phyloP scores from a whole-genome alignment of 345 rosid species.

The Mallotus nudiflorus region DNA sequence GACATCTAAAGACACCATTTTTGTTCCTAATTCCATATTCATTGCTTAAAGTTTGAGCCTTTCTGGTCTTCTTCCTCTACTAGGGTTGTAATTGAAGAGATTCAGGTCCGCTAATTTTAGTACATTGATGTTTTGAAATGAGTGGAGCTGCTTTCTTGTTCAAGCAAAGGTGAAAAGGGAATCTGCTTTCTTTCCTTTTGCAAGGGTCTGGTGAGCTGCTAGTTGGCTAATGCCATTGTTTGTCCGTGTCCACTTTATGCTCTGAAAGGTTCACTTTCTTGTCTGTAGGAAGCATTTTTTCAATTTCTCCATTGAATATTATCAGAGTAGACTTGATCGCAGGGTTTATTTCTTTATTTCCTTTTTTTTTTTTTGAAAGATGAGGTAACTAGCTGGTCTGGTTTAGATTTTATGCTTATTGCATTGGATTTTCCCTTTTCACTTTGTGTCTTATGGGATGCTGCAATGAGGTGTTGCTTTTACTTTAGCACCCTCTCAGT shows the following conservation, averaged over 20 bases:
- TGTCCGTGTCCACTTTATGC: conserved; percentile 67
- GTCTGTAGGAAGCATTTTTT: conserved; percentile 49
- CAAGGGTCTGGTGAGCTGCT: conserved; percentile 54
- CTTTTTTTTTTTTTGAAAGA: conserved; percentile 38
- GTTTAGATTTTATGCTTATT: conserved; percentile 66
- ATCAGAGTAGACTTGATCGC: conserved; percentile 31
- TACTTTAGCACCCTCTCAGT: conserved; percentile 49
- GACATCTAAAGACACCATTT: conserved; percentile 7
- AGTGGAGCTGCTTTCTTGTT: conserved; percentile 22
- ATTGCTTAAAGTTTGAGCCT: conserved; percentile 17
- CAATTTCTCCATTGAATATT: conserved; percentile 37
- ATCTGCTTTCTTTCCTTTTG: conserved; percentile 73
- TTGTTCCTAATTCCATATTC: conserved; percentile 17
- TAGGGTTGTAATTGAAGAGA: conserved; percentile 30
- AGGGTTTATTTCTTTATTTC: conserved; percentile 36
- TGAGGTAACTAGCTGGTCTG: conserved; percentile 45
- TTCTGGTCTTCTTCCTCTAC: conserved; percentile 23
- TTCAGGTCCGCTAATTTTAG: conserved; percentile 17
- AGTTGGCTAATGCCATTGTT: conserved; percentile 54
- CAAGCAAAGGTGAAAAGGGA: conserved; percentile 53
- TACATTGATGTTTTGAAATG: conserved; percentile 31
- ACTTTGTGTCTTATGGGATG: conserved; percentile 47
- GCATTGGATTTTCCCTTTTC: conserved; percentile 45
- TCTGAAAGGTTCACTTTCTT: conserved; percentile 91
- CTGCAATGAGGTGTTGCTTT: conserved; percentile 48